phyloP scores from a whole-genome alignment of 2,329 filamentous ascomycete species.

The Rhinocladiella similis region DNA sequence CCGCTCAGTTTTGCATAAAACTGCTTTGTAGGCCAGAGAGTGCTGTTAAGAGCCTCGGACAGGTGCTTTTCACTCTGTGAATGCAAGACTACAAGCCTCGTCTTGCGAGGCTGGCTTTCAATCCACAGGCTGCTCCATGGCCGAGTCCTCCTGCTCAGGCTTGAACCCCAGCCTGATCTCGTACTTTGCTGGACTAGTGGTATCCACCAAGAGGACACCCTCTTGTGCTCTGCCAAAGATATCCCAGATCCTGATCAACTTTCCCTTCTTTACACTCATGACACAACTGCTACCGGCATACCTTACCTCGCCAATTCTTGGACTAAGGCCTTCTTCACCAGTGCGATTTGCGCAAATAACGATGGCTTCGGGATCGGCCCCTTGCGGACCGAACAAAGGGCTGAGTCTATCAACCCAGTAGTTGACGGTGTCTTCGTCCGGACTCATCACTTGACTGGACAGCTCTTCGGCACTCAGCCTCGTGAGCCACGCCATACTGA shows the following conservation, averaged over 20 bases:
- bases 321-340: constrained; percentile 41
- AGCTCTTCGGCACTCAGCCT: constrained; percentile 51
- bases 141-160: background rate
- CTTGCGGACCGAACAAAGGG: constrained; percentile 44
- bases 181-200: constrained; percentile 38
- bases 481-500: constrained; percentile 67
- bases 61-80: no score
- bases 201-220: constrained; percentile 49
- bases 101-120: background rate
- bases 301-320: constrained; percentile 40
- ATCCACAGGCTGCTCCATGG: background rate
- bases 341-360: constrained; percentile 49
- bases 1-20: no score
- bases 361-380: constrained; percentile 37
- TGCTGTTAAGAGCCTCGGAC: no score
- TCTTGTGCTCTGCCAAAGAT: constrained; percentile 46
- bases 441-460: constrained; percentile 41
- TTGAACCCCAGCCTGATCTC: constrained; percentile 10
- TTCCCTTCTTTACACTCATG: constrained; percentile 35
- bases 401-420: constrained; percentile 64
- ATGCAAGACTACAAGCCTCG: no score
- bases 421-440: constrained; percentile 60
- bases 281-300: constrained; percentile 53
- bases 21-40: no score
- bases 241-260: constrained; percentile 47